A percentile compares a stretch with the other conserved stretches of the same genome.
These are phyloP conservation scores for Melocanna baccifera DNA, from an alignment of 176 grass and related monocot genomes.

Conservation along the genomic window DNA sequence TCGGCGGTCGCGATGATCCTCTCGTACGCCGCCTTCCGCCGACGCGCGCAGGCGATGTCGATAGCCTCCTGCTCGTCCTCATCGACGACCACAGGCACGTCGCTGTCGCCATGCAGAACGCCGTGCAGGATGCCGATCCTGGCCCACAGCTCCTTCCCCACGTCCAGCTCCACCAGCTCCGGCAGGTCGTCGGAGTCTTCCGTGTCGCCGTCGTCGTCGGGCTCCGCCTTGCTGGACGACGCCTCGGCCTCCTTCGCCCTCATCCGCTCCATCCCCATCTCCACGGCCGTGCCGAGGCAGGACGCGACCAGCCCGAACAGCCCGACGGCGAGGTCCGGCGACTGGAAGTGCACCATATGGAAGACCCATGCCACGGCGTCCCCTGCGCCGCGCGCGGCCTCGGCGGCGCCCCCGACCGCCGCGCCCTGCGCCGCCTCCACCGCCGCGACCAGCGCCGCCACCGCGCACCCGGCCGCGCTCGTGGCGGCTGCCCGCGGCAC, in stretches of 20 bases:
- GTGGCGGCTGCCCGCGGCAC: slow-evolving; percentile 30
- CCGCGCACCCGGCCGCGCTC: slow-evolving; percentile 43
- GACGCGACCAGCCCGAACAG: slow-evolving; percentile 40
- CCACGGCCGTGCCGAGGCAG: slow-evolving; percentile 36
- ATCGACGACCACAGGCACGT: not conserved
- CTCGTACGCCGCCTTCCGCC: slow-evolving; percentile 61
- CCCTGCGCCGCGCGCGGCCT: slow-evolving; percentile 38
- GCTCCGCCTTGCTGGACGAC: not conserved
- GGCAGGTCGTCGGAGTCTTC: slow-evolving; percentile 18
- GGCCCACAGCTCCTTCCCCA: slow-evolving; percentile 53
- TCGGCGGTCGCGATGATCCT: slow-evolving; percentile 44
- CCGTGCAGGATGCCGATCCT: slow-evolving; percentile 58
- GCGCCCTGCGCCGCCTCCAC: slow-evolving; percentile 40
- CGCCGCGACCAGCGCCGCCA: slow-evolving; percentile 42
- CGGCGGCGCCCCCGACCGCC: slow-evolving; percentile 31
- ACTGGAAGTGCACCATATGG: slow-evolving; percentile 50
- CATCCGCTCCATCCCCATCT: slow-evolving; percentile 25
- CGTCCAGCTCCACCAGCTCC: slow-evolving; percentile 26
- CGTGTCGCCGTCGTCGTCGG: not conserved
- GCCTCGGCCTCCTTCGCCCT: slow-evolving; percentile 1
- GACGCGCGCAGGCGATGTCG: slow-evolving; percentile 2
- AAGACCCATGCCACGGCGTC: slow-evolving; percentile 50
- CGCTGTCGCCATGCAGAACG: not conserved
- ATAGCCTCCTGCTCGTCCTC: slow-evolving; percentile 3
- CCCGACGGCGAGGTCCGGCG: slow-evolving; percentile 46